A percentile compares a stretch with the other conserved stretches of the same genome.
Conservation (phyloP, 1,284 basidiomycete species). For the Tilletia indica region DNA sequence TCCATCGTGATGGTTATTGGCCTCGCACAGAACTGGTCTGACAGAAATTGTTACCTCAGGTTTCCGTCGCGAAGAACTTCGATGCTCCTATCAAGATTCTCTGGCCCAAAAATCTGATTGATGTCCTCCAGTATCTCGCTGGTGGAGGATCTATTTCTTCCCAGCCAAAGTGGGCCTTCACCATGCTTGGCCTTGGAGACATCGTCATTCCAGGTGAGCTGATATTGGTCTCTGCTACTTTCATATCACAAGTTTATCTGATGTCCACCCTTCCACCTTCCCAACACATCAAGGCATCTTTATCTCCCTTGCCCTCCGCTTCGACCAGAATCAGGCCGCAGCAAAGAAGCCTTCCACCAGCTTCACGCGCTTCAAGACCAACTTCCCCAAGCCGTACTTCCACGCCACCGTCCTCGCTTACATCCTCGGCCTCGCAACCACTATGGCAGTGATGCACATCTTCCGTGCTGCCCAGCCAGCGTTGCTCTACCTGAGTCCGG, state of each 20-base stretch:
- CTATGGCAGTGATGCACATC: constrained; percentile 84
- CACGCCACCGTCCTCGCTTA: constrained; percentile 71
- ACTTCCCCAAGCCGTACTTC: constrained; percentile 77
- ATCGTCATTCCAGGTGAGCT: constrained; percentile 69
- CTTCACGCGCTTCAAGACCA: constrained; percentile 38
- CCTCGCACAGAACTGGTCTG: too few species aligned
- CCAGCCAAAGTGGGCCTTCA: constrained; percentile 64
- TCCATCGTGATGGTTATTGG: background rate
- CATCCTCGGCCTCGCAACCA: constrained; percentile 71
- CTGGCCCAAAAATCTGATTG: constrained; percentile 56
- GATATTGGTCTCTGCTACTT: too few species aligned
- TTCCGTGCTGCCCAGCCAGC: constrained; percentile 84
- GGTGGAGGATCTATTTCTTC: background rate
- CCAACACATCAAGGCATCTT: constrained; percentile 66
- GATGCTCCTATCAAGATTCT: constrained; percentile 80
- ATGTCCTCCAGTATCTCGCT: constrained; percentile 18
- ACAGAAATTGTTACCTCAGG: constrained; percentile 37
- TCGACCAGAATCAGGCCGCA: constrained; percentile 68
- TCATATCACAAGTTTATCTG: background rate
- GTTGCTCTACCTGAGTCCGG: constrained; percentile 74
- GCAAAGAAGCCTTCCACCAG: constrained; percentile 32
- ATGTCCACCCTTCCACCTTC: background rate
- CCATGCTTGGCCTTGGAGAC: constrained; percentile 90
- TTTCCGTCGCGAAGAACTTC: constrained; percentile 75
- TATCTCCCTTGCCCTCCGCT: constrained; percentile 81